phyloP scores from a whole-genome alignment of 2,329 filamentous ascomycete species.

The Curvularia sp. region DNA sequence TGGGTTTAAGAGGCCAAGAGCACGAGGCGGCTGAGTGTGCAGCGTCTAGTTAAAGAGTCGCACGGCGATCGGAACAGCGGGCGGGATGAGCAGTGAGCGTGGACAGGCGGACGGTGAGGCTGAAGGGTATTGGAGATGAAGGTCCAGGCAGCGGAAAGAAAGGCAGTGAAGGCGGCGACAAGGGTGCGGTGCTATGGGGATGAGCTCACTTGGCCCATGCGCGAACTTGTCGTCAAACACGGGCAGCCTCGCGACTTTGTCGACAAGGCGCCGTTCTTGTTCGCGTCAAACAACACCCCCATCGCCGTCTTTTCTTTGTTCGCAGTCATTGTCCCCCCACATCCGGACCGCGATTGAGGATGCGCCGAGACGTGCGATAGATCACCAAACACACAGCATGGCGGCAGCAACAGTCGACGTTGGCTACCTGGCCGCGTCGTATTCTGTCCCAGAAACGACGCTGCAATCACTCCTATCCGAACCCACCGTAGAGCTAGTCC shows the following conservation, averaged over 20 bases:
- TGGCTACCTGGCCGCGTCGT: slow-evolving; percentile 74
- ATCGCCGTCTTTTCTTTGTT: slow-evolving; percentile 35
- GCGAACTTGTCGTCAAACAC: slow-evolving; percentile 28
- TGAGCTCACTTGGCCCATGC: slow-evolving; percentile 28
- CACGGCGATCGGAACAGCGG: slow-evolving; percentile 24
- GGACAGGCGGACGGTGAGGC: background rate
- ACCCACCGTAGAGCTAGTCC: slow-evolving; percentile 80
- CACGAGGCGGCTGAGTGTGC: slow-evolving; percentile 22
- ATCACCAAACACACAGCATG: slow-evolving; percentile 54
- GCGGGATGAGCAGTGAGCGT: slow-evolving; percentile 9
- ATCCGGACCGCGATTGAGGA: slow-evolving; percentile 13
- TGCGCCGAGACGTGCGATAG: slow-evolving; percentile 31
- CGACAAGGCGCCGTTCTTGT: slow-evolving; percentile 23
- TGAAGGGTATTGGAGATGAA: slow-evolving; percentile 2
- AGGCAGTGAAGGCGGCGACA: slow-evolving; percentile 7
- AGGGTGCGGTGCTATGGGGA: slow-evolving; percentile 5
- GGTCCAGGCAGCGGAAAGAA: slow-evolving; percentile 11
- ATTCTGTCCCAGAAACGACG: slow-evolving; percentile 70
- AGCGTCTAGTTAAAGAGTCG: slow-evolving; percentile 46
- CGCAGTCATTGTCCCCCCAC: slow-evolving; percentile 19
- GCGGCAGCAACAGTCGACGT: slow-evolving; percentile 68
- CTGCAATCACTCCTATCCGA: slow-evolving; percentile 67
- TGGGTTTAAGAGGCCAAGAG: background rate
- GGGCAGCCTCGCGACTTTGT: slow-evolving; percentile 29
- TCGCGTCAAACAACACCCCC: slow-evolving; percentile 19